Conservation (phyloP, 352 stramenopile species). For the Phytopythium ostracodes region DNA sequence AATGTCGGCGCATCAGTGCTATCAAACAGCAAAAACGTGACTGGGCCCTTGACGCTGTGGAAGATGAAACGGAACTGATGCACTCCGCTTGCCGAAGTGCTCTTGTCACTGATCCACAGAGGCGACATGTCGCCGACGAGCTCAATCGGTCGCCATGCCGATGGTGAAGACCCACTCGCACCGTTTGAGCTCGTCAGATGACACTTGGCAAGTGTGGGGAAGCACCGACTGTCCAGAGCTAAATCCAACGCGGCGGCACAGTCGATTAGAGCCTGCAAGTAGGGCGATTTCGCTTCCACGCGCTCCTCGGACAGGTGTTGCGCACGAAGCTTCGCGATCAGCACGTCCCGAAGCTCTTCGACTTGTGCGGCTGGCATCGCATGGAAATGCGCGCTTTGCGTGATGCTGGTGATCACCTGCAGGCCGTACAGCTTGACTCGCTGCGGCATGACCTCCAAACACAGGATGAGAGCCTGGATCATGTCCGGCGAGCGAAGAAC, state of each 20-base stretch:
- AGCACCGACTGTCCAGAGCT: constrained; percentile 38
- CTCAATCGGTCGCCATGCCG: background rate
- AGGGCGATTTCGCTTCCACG: constrained; percentile 52
- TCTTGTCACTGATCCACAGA: constrained; percentile 13
- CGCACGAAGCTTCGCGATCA: constrained; percentile 48
- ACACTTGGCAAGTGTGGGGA: constrained; percentile 2
- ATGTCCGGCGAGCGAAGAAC: constrained; percentile 27
- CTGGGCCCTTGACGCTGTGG: constrained; percentile 15
- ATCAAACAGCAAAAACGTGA: constrained; percentile 22
- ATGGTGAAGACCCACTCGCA: background rate
- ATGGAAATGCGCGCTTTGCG: constrained; percentile 34
- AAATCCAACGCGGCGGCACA: constrained; percentile 56
- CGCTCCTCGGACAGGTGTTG: constrained; percentile 46
- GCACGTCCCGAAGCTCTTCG: constrained; percentile 29
- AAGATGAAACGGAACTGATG: constrained; percentile 24
- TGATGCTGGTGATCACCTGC: constrained; percentile 36
- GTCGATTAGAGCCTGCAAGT: constrained; percentile 56
- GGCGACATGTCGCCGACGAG: background rate
- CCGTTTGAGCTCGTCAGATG: background rate
- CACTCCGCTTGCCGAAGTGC: constrained; percentile 10
- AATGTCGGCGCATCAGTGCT: background rate
- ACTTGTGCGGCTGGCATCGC: constrained; percentile 30
- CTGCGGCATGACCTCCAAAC: constrained; percentile 34
- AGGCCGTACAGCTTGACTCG: constrained; percentile 36
- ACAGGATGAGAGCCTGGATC: constrained; percentile 28